Conservation (phyloP, 2,329 filamentous ascomycete species). For the Elsinoe batatas region DNA sequence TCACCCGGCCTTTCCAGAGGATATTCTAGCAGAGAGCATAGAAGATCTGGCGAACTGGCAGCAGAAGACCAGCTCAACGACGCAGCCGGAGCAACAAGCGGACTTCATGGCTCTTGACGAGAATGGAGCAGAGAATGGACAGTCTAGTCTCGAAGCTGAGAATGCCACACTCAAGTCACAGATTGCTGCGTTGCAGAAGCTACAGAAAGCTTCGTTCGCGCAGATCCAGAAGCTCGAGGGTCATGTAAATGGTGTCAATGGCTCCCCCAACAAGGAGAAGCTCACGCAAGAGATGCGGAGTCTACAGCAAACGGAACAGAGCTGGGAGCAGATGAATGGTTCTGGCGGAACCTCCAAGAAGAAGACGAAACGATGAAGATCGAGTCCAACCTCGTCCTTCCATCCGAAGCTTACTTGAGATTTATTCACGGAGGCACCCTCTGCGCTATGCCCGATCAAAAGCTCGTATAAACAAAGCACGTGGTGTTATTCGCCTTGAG, state of each 20-base stretch:
- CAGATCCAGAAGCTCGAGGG: conserved; percentile 32
- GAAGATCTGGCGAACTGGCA: conserved; percentile 24
- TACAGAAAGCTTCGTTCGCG: conserved; percentile 37
- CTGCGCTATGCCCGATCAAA: not conserved
- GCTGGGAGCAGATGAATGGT: not conserved
- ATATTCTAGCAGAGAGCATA: conserved; percentile 27
- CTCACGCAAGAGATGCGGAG: not conserved
- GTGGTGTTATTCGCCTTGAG: too few relatives aligned
- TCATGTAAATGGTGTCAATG: not conserved
- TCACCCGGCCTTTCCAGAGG: conserved; percentile 34
- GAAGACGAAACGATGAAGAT: not conserved
- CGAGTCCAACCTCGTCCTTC: not conserved
- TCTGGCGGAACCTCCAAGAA: not conserved
- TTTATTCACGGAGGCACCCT: not conserved
- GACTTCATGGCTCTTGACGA: conserved; percentile 32
- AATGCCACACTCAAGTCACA: conserved; percentile 28
- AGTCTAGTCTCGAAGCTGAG: conserved; percentile 20
- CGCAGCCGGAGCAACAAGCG: conserved; percentile 16
- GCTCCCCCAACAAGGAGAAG: not conserved
- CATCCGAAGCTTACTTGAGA: too few relatives aligned
- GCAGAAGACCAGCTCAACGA: conserved; percentile 8
- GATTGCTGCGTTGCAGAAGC: conserved; percentile 34
- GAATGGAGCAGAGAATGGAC: not conserved
- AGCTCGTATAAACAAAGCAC: too few relatives aligned
- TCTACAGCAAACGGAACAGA: not conserved